A percentile compares a stretch with the other conserved stretches of the same genome.
phyloP scores from a whole-genome alignment of 495 filamentous ascomycete genomes.

The Chaetomium cochliodes region DNA sequence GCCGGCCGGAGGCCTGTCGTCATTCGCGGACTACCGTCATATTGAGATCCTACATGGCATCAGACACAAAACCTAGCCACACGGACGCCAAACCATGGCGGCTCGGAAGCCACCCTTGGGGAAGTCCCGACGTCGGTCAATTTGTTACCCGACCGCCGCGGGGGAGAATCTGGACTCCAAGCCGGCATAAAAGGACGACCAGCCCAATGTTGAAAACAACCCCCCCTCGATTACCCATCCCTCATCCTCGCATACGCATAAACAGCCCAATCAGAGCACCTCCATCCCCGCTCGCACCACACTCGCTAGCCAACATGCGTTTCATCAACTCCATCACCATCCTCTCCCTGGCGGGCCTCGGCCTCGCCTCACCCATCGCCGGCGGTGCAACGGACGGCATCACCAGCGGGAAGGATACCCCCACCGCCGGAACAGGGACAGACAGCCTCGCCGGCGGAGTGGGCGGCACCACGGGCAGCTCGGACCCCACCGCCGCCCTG shows the following conservation, averaged over 20 bases:
- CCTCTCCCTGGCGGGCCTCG: conserved; percentile 19
- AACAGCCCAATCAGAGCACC: background rate
- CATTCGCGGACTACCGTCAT: background rate
- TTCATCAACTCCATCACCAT: conserved; percentile 20
- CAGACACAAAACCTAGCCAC: background rate
- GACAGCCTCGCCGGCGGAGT: no score
- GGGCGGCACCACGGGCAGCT: no score
- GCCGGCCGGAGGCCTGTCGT: background rate
- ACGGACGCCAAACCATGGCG: background rate
- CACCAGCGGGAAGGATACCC: no score
- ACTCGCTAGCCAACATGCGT: conserved; percentile 13
- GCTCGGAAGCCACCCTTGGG: conserved; percentile 13
- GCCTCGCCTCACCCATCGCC: conserved; percentile 5
- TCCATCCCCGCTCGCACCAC: background rate
- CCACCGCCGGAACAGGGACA: no score
- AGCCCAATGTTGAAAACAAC: background rate
- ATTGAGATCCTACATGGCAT: background rate
- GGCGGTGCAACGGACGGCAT: no score
- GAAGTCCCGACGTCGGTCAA: conserved; percentile 17
- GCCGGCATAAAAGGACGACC: conserved; percentile 3
- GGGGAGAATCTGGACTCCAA: no score
- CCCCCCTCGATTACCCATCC: no score
- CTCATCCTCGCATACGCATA: background rate
- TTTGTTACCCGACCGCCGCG: background rate
- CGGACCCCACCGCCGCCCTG: background rate